phyloP scores from a whole-genome alignment of 176 grass and related monocot genomes.

The Phoenix roebelenii region DNA sequence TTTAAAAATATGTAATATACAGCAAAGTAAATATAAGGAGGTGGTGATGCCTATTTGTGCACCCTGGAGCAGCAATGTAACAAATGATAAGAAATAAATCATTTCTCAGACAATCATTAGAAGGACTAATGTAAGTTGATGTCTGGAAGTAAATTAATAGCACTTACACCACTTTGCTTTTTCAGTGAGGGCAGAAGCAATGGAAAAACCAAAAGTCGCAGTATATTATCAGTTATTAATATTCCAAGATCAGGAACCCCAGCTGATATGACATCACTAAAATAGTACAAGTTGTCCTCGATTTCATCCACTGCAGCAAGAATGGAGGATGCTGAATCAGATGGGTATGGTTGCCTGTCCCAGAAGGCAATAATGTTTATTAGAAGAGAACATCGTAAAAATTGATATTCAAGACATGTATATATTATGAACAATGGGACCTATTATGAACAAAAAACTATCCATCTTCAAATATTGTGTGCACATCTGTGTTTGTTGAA shows the following conservation, averaged over 20 bases:
- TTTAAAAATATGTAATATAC: conserved; percentile 97
- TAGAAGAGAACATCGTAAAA: too few species aligned
- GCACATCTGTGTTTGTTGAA: too few species aligned
- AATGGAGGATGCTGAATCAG: conserved; percentile 30
- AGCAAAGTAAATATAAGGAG: conserved; percentile 83
- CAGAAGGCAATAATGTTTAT: too few species aligned
- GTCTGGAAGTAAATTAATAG: background rate
- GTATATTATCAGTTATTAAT: conserved; percentile 88
- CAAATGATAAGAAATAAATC: conserved; percentile 14
- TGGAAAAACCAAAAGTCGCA: conserved; percentile 81
- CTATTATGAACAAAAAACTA: too few species aligned
- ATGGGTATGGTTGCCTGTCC: conserved; percentile 42
- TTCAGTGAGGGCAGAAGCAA: conserved; percentile 65
- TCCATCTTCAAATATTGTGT: too few species aligned
- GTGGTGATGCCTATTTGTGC: conserved; percentile 65
- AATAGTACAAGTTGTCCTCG: conserved; percentile 96
- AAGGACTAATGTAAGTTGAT: too few species aligned
- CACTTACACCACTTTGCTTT: conserved; percentile 48
- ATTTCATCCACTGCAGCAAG: conserved; percentile 74
- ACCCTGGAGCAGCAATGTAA: conserved; percentile 48
- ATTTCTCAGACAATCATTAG: too few species aligned
- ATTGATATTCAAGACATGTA: too few species aligned
- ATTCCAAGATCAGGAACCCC: conserved; percentile 88
- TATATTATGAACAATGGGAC: too few species aligned
- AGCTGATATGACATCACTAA: conserved; percentile 99